These are phyloP conservation scores for Solanum pennellii DNA, from an alignment of 257 asterid genomes.

Conservation along the genomic window DNA sequence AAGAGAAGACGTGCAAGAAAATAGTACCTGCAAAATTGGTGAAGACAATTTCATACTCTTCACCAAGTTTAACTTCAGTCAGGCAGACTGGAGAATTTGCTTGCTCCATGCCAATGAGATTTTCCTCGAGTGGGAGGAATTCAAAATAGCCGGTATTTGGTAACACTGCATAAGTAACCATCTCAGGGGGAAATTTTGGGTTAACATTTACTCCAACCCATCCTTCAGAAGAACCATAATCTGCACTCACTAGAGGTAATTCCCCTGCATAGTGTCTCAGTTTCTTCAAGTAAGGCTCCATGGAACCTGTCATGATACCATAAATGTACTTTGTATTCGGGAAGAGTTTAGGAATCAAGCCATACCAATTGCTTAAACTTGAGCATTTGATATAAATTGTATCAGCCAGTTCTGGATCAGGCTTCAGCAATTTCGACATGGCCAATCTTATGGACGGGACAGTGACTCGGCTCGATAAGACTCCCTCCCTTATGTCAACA, in stretches of 20 bases:
- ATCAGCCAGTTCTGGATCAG: slow-evolving; percentile 22
- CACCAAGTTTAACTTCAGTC: slow-evolving; percentile 12
- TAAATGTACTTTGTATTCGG: slow-evolving; percentile 30
- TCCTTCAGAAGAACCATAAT: slow-evolving; percentile 21
- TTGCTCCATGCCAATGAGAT: background rate
- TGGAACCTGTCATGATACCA: background rate
- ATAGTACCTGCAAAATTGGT: slow-evolving; percentile 17
- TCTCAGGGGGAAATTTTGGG: slow-evolving; percentile 12
- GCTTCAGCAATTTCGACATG: slow-evolving; percentile 15
- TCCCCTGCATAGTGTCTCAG: background rate
- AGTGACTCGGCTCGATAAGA: slow-evolving; percentile 6
- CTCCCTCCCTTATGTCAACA: slow-evolving; percentile 23
- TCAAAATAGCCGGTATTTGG: slow-evolving; percentile 34
- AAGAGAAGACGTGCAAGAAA: background rate
- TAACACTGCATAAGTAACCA: slow-evolving; percentile 31
- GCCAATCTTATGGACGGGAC: slow-evolving; percentile 7
- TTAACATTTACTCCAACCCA: background rate
- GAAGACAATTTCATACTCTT: slow-evolving; percentile 16
- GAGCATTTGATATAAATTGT: slow-evolving; percentile 11
- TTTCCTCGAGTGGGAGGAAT: background rate
- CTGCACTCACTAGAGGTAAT: slow-evolving; percentile 22
- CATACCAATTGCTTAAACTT: slow-evolving; percentile 14
- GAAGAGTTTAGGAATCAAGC: slow-evolving; percentile 28
- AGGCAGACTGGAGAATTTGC: slow-evolving; percentile 5
- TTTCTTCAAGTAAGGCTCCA: background rate